Evolutionary conservation across 2,329 filamentous ascomycete genomes (phyloP), one percentile per base, ranked within the genome.

Genomic region (Ascochyta rabiei): DNA sequence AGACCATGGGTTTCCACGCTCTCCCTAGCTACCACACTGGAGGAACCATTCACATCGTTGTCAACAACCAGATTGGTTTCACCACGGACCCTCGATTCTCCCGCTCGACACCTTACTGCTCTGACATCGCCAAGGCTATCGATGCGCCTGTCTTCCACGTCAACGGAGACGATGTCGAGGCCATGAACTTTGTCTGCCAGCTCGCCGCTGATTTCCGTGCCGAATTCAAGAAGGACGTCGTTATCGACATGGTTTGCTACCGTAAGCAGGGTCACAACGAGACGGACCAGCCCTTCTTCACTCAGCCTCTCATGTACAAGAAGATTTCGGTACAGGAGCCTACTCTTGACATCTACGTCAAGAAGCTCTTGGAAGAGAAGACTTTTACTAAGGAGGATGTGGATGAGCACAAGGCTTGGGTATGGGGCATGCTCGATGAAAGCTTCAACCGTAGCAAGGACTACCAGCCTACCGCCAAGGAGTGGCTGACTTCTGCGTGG

Each of bases 31-130:
- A 97, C 81, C 96, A 96, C 43, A 98, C 95, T 48, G 95, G 95
- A 69, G 95, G 95, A 73, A 99, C 95, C 54, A 90, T 99, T 69
- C 95, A 99, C 79, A 84, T 99, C 63, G 88, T 99, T 56, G 93
- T 98, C 67, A 99, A 99, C 86, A 99, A 99, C 85, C 95, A 99
- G 84, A 99, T 99, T 76, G 95, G 95, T 77, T 99, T 99, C 84
- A 99, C 95, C 48, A 99, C 95, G 19, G 95, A 99, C 74, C 95
- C 95, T 65, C 91, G 95, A 73, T 99, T 96, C 78, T 89, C 95
- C 68, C 92, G 95, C 68, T 99, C 95, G 18, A 99, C 95, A 44
- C 90, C 95, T 39, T 99, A 99, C 86, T 99, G 95, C 81, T 98
- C 95, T 38, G 95, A 99, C 76, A 97, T 99, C 71, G 95, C 95